Evolutionary conservation across 2,329 filamentous ascomycete genomes (phyloP).

Genomic region (Ustulina deusta): DNA sequence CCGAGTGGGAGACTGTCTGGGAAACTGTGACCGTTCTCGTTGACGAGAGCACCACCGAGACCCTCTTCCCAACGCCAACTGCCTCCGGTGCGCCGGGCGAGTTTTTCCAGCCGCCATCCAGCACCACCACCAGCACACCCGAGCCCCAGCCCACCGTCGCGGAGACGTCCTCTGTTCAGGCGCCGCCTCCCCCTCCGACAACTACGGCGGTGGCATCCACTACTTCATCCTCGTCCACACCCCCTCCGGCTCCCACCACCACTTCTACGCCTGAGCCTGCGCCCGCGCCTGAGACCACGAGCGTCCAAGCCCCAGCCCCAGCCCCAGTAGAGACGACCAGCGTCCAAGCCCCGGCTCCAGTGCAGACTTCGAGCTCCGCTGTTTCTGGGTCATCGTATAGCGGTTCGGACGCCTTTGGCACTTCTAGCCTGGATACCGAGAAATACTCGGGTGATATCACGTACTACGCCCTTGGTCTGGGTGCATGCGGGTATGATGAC

Average conservation of each 20-base stretch:
- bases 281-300: conserved; percentile 22
- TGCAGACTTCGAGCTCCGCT: conserved; percentile 30
- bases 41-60: conserved; percentile 62
- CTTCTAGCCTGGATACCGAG: conserved; percentile 46
- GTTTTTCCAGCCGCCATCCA: conserved; percentile 52
- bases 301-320: conserved; percentile 44
- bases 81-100: conserved; percentile 44
- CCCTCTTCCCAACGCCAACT: conserved; percentile 52
- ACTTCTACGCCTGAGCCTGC: conserved; percentile 24
- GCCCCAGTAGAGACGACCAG: conserved; percentile 30
- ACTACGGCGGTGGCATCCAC: conserved; percentile 33
- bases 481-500: conserved; percentile 75
- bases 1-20: conserved; percentile 60
- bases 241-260: conserved; percentile 32
- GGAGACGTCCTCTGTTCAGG: conserved; percentile 26
- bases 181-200: conserved; percentile 33
- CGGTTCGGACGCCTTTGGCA: conserved; percentile 45
- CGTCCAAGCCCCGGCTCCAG: conserved; percentile 1
- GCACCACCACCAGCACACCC: conserved; percentile 35
- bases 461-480: conserved; percentile 77
- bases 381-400: conserved; percentile 44
- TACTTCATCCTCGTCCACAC: neutral
- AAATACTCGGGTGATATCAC: conserved; percentile 73
- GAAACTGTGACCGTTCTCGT: conserved; percentile 65
- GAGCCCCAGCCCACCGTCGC: conserved; percentile 40